Base-by-base conservation (phyloP, 1,284 basidiomycete genomes). In the Vanrija sp. region DNA sequence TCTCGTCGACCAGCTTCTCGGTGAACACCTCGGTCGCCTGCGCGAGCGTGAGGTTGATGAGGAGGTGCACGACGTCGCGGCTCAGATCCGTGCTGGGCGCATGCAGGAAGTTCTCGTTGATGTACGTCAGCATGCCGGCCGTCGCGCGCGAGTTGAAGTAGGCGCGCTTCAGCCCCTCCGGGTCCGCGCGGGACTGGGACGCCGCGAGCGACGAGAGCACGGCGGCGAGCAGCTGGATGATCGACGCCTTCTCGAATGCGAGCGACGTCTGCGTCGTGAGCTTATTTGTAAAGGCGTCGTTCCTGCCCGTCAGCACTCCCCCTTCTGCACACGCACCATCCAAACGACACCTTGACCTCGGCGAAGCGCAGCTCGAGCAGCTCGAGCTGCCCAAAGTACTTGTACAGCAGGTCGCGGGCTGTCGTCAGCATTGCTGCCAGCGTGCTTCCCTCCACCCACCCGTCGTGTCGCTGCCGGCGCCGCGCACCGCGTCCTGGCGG, bases 51-150 rank as follows among this genome's bases (percentile, higher is more conserved):
- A 96, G 67, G 21, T 85, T 85, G 15, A 92, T 86, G 29, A 98
- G 80, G 61, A 95, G 89, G 75, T 95, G 94, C 80, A 98, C 84
- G 49, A 98, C 90, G 55, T 98, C 94, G 26, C 91, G 83, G 71
- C 88, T 89, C 52, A 98, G 83, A 77, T 98, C 96, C 1, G 91
- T 96, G n/a, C 90, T 94, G 0, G 96, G 96, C 0, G 96, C 96
- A 70, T 98, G 96, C 0, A 98, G 79, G 76, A 99, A 98, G 82
- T 98, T 98, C 76, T 98, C 95, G 79, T 98, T 98, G 81, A 99
- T 95, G 73, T 98, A 98, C 10, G 87, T 91, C 67, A 98, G 84
- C 91, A 98, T 96, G 21, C 96, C 96, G 0, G 95, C 91, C 38
- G 90, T 87, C n/a, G 90, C 87, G 18, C 89, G 82, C 66, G 92